Evolutionary conservation across 2,329 filamentous ascomycete genomes (phyloP).

Genomic region (Cephalotrichum gorgonifer): DNA sequence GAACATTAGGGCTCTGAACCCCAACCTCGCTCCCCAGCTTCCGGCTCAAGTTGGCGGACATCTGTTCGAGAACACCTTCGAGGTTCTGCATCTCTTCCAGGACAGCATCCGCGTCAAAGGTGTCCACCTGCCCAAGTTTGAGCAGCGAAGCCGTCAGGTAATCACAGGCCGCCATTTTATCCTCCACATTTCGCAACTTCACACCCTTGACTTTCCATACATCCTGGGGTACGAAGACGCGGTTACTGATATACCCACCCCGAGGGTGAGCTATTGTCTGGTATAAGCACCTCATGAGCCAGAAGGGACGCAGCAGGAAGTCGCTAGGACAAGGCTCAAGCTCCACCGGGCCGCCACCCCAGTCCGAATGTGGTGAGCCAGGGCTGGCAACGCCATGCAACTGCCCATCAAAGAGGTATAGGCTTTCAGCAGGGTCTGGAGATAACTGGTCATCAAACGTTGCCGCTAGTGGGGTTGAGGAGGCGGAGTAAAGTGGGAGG

Average conservation of each 20-base stretch:
- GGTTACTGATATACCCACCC: conserved; percentile 84
- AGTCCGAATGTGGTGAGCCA: conserved; percentile 54
- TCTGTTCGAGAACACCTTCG: conserved; percentile 77
- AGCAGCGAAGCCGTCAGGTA: conserved; percentile 78
- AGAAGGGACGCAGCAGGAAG: conserved; percentile 85
- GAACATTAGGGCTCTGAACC: conserved; percentile 57
- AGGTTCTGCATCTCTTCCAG: conserved; percentile 89
- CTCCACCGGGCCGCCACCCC: conserved; percentile 58
- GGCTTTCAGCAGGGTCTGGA: conserved; percentile 52
- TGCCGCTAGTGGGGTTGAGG: conserved; percentile 58
- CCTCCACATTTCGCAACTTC: conserved; percentile 82
- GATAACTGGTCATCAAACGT: conserved; percentile 49
- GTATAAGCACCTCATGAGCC: conserved; percentile 91
- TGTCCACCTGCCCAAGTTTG: conserved; percentile 76
- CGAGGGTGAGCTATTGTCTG: conserved; percentile 86
- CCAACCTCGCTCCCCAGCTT: conserved; percentile 93
- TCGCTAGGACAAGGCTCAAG: conserved; percentile 89
- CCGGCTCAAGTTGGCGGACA: conserved; percentile 64
- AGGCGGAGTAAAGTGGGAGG: conserved; percentile 45
- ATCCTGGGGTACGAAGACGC: conserved; percentile 84
- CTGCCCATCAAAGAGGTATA: conserved; percentile 75
- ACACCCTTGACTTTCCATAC: conserved; percentile 92
- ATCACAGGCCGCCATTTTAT: conserved; percentile 90
- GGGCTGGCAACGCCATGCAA: conserved; percentile 53
- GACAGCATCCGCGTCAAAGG: conserved; percentile 80